Evolutionary conservation across 129 eudicot species (phyloP), one percentile per base, ranked within the genome.

Genomic region (Heracleum sosnowskyi): DNA sequence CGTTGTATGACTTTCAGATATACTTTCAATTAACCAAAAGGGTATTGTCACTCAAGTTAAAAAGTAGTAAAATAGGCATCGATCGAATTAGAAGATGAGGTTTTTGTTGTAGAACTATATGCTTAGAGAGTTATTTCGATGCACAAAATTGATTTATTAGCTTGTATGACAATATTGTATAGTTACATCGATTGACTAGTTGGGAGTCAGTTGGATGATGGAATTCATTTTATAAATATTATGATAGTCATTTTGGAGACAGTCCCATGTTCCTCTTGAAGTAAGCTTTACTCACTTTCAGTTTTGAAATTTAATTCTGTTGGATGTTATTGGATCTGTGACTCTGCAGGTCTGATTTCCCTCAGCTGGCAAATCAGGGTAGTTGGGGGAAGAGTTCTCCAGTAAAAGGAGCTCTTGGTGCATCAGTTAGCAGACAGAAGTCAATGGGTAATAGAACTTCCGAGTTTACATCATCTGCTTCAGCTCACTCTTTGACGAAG

Each of bases 271-370:
- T 57, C 2, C 9, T 57, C 4, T 57, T 57, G 29, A 24, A 34
- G 63, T 11, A 39, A 18, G 35, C 8, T 49, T 3, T 4, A 4
- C 41, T 4, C 7, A 5, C 31, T 20, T 33, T 7, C 20, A 29
- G 37, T 31, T 29, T 36, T 29, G 0, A 28, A 22, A 4, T 64
- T 64, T 64, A 64, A 64, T 29, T 64, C 8, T 64, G 35, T 64
- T 11, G 2, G 4, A 6, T 60, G 33, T 26, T 17, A 11, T 64
- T 64, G 37, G 7, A 11, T 64, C 5, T 29, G 15, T 64, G 70
- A 29, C 39, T 64, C 44, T 83, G 78, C 87, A 91, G 98, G 92
- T 81, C 88, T 2, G 97, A 85, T 78, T 95, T 88, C 79, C 96
- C 96, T 33, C 91, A 84, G 69, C 96, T 91, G 80, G 85, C 86